Base-by-base conservation (phyloP, 192 early-diverging fungal genomes). In the Phlyctochytrium bullatum region DNA sequence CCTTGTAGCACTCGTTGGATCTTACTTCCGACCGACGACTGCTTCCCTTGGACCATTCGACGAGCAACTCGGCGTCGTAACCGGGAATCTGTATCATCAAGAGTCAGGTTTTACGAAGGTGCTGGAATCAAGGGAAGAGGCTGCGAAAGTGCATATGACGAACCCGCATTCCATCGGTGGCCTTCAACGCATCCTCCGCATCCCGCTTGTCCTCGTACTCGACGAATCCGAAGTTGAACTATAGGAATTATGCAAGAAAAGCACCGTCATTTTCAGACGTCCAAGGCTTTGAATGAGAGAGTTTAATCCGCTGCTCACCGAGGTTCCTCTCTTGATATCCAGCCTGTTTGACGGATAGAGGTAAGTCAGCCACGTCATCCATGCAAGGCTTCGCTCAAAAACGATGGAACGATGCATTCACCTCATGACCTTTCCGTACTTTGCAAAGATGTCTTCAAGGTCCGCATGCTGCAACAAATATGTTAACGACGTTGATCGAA, bases 191-290 rank as follows among this genome's bases (percentile, higher is more conserved):
- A 78, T 78, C 75, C 40, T 78, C 70, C 34, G 80, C 81, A 53
- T 83, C 81, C 6, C 71, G 59, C 23, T 70, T 72, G 51, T 80
- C 72, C 31, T 83, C 77, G 67, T 68, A 83, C 52, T 80, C 81
- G 31, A 83, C 69, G 64, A 83, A 83, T 35, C 80, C 80, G 67
- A 81, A 72, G 71, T 81, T 82, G 60, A 36, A 72, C 34, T 69
- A 60, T 23, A 33, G 3, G n/a, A 27, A 34, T 47, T 6, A 20
- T 6, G 6, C 40, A 47, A 20, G 20, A 47, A 14, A 47, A 20
- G 40, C 6, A 47, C 40, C 12, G 12, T 16, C 23, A 58, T 23
- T 58, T 24, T 24, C 57, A 58, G 30, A 58, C 23, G 23, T 23
- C 10, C 10, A 58, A 24, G 14, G 10, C 23, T 12, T 27, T 27